Evolutionary conservation across 192 early-diverging fungal species (phyloP), one percentile per base, ranked within the genome.

Genomic region (Phlyctochytrium arcticum): DNA sequence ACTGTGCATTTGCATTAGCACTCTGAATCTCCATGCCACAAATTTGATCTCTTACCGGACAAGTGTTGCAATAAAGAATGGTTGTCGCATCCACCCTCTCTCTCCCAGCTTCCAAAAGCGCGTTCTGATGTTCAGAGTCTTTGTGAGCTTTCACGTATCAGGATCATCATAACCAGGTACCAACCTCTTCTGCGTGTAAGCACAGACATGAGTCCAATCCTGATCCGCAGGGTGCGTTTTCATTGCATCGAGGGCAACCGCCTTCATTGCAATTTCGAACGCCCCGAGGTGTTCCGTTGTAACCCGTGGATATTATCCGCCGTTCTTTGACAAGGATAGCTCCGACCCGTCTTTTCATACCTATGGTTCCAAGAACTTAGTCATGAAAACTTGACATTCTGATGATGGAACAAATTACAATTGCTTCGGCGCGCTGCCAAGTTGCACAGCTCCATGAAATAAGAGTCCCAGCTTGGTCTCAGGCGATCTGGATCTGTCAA

Each of bases 281-380:
- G 4, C 92, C 91, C 60, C 88, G 82, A 21, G 97, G 96, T 5
- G 95, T 98, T 1, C 97, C 97, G 65, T 99, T 99, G 74, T 99
- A 99, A n/a, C 97, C 97, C 15, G 95, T 98, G 3, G 95, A 89
- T 44, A 99, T 90, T 29, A 99, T 90, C 44, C 92, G 80, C 34
- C 74, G 81, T 51, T 98, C 88, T 53, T 88, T 90, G 19, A 92
- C 90, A 23, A 98, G 71, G 12, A 99, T 92, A 72, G 91, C 93
- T 1, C 98, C 98, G 9, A 99, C 98, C 31, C 92, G 84, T 23
- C 96, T 84, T 58, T 99, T 99, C 98, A 99, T 99, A 77, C n/a
- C n/a, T n/a, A n/a, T n/a, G n/a, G n/a, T n/a, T n/a, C n/a, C n/a
- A n/a, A n/a, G n/a, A n/a, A n/a, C n/a, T n/a, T n/a, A n/a, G n/a